Base-by-base conservation (phyloP, 1,139 yeast genomes). In the Scheffersomyces cryptocercus region DNA sequence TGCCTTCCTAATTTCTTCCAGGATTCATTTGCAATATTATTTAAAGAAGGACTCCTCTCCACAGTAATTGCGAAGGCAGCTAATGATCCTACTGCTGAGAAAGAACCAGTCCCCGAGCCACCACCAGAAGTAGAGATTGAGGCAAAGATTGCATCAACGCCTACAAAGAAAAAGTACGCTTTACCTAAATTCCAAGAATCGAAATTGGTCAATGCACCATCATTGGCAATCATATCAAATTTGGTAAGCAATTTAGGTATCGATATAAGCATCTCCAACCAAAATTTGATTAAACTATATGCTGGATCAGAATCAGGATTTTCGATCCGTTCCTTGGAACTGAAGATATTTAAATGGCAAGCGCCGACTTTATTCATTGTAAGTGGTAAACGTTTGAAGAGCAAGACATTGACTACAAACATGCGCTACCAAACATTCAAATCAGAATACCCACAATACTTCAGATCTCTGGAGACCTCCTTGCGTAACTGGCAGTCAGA, bases 281-380 rank as follows among this genome's bases (percentile, higher is more conserved):
- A 67, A 49, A 76, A 82, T 45, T 64, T 86, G 48, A 75, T 84
- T 41, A 82, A 79, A 53, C 73, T 91, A 7, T 91, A 85, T 55
- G 72, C 79, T 11, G 97, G 96, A 0, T 71, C 90, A 5, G 81
- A 79, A 39, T 75, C 83, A 16, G 98, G 98, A 1, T 91, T 87
- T 58, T 88, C 97, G 0, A 86, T 91, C 75, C 69, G 96, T 36
- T 85, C 97, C 0, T 76, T 91, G 46, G 96, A 91, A 62, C 79
- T 85, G 49, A 88, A 85, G 52, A 88, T 85, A 0, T 84, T 88
- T 68, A 88, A 89, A 58, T 91, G 97, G 97, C 82, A 80, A 52
- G 95, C 96, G 0, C 96, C 97, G 0, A 82, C 97, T 0, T 59
- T 89, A 2, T 52, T 91, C 10, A 50, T 91, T 0, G 73, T 91